Conservation (phyloP, 1,284 basidiomycete genomes). For the Quambalaria eucalypti region DNA sequence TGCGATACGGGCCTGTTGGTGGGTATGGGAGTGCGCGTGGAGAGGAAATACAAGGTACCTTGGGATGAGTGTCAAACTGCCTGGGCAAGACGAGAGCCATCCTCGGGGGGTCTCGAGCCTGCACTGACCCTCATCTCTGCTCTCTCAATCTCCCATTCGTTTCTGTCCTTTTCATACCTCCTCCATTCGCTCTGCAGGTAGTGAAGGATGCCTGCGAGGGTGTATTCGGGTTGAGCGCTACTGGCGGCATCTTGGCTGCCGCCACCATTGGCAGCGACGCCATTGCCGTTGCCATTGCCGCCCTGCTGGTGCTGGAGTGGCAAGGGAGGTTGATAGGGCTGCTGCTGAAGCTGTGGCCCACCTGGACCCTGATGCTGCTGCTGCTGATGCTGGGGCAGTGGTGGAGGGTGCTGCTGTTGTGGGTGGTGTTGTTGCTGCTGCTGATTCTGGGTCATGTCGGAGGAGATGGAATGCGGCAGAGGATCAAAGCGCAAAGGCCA, state of each 20-base stretch:
- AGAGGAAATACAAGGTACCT: neutral
- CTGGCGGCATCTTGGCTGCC: neutral
- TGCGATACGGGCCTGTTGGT: conserved; percentile 77
- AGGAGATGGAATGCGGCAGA: no score
- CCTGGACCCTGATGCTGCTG: conserved; percentile 3
- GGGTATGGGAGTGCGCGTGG: conserved; percentile 10
- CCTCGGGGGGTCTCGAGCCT: neutral
- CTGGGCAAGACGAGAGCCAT: neutral
- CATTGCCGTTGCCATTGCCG: neutral
- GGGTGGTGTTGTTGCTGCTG: conserved; percentile 1
- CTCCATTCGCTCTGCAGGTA: conserved; percentile 97
- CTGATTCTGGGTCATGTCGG: neutral
- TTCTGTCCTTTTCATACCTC: conserved; percentile 80
- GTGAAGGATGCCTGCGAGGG: conserved; percentile 86
- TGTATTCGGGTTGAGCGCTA: conserved; percentile 48
- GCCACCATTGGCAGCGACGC: neutral
- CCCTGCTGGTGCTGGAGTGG: neutral
- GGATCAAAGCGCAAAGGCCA: no score
- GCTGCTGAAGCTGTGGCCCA: neutral
- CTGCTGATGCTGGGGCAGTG: neutral
- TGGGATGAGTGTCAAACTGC: neutral
- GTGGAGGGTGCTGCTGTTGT: neutral
- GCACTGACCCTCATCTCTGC: conserved; percentile 91
- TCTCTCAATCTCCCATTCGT: conserved; percentile 99
- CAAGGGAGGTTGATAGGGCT: neutral